Evolutionary conservation across 75 land plant species (phyloP).

Genomic region (Cupressus sempervirens): DNA sequence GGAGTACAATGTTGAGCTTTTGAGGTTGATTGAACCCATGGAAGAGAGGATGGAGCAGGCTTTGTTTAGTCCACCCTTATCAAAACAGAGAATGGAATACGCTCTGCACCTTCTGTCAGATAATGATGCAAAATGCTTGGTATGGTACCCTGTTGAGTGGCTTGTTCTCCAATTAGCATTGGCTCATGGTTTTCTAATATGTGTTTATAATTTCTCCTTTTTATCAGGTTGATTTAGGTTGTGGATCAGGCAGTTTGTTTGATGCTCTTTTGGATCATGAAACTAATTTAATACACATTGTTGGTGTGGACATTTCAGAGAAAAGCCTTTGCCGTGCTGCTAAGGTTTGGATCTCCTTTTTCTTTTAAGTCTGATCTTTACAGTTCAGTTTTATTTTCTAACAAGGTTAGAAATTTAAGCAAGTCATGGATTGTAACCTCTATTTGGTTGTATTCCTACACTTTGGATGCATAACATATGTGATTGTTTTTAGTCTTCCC

Average conservation of each 20-base stretch:
- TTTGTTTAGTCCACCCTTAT: constrained; percentile 84
- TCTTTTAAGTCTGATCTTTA: background rate
- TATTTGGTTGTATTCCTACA: background rate
- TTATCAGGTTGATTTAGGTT: constrained; percentile 91
- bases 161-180: background rate
- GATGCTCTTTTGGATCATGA: constrained; percentile 58
- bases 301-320: constrained; percentile 85
- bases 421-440: background rate
- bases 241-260: constrained; percentile 96
- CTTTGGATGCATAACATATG: background rate
- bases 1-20: constrained; percentile 60
- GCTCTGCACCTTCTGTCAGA: constrained; percentile 62
- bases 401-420: background rate
- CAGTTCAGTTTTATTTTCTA: background rate
- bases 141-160: constrained; percentile 23
- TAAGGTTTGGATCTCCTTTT: constrained; percentile 47
- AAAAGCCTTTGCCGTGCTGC: constrained; percentile 84
- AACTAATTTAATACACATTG: constrained; percentile 60
- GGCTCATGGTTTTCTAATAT: background rate
- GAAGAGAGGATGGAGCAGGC: constrained; percentile 98
- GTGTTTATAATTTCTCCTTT: constrained; percentile 4
- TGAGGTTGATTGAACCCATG: constrained; percentile 69
- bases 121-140: constrained; percentile 66
- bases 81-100: constrained; percentile 91
- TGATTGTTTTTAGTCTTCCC: background rate